A percentile compares a stretch with the other conserved stretches of the same genome.
These are phyloP conservation scores for Metschnikowia anglica DNA, from an alignment of 805 yeast genomes.

Conservation along the genomic window DNA sequence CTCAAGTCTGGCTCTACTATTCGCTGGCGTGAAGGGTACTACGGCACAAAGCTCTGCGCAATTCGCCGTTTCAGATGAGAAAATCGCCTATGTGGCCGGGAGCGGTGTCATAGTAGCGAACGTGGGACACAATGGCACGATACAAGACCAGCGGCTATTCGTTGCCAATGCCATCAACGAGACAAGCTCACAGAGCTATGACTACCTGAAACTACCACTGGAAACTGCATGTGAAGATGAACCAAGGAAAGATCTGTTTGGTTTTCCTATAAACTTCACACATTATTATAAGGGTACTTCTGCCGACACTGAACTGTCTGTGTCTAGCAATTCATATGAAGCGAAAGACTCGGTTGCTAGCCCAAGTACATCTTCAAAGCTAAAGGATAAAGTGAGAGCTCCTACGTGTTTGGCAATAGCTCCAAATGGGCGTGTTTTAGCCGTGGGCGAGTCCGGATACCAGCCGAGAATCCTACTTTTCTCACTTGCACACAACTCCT, in stretches of 20 bases:
- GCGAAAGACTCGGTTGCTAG: background rate
- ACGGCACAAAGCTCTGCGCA: slow-evolving; percentile 45
- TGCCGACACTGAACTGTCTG: slow-evolving; percentile 3
- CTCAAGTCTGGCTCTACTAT: background rate
- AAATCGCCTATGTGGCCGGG: slow-evolving; percentile 55
- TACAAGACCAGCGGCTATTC: slow-evolving; percentile 46
- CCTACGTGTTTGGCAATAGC: slow-evolving; percentile 60
- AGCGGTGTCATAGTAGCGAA: slow-evolving; percentile 58
- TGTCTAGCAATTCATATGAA: slow-evolving; percentile 1
- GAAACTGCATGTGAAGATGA: slow-evolving; percentile 8
- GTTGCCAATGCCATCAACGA: slow-evolving; percentile 42
- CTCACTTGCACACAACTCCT: slow-evolving; percentile 52
- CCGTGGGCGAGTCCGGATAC: slow-evolving; percentile 71
- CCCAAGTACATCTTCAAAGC: slow-evolving; percentile 18
- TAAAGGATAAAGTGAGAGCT: slow-evolving; percentile 46
- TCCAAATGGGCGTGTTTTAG: slow-evolving; percentile 52
- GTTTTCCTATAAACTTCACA: slow-evolving; percentile 27
- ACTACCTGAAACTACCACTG: background rate
- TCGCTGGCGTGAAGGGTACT: slow-evolving; percentile 39
- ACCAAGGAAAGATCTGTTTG: slow-evolving; percentile 32
- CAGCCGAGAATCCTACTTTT: slow-evolving; percentile 63
- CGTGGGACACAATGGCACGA: slow-evolving; percentile 22
- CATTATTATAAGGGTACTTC: slow-evolving; percentile 13
- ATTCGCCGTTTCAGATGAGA: slow-evolving; percentile 38
- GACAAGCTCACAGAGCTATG: background rate